Evolutionary conservation across 164 flowering plant species (phyloP).

Genomic region (Vitis rupestris): DNA sequence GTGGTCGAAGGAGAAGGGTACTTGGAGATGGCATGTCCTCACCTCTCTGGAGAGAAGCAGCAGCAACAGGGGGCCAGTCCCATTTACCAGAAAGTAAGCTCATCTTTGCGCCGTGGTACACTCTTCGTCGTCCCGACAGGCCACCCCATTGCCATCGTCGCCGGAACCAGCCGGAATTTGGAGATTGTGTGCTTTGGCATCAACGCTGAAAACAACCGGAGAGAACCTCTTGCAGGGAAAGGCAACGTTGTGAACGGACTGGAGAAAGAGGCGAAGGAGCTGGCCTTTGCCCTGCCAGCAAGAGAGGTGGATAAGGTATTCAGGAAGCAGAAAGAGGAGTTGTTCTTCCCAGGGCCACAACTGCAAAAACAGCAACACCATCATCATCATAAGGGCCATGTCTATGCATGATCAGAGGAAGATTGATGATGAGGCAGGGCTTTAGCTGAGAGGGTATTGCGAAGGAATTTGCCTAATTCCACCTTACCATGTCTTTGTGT

Average conservation of each 20-base stretch:
- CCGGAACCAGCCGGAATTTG: conserved; percentile 18
- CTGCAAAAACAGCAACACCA: no score
- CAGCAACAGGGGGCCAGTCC: no score
- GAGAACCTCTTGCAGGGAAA: conserved; percentile 37
- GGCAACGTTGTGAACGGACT: conserved; percentile 30
- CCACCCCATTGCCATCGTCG: conserved; percentile 28
- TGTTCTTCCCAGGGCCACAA: no score
- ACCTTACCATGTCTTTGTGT: no score
- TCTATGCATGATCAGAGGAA: neutral
- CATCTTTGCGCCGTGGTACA: no score
- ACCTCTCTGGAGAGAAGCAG: no score
- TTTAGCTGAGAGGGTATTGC: neutral
- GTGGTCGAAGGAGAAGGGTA: no score
- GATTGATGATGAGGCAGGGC: neutral
- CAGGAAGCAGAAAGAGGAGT: conserved; percentile 13
- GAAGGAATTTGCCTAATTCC: no score
- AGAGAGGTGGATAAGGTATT: conserved; percentile 30
- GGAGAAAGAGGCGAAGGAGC: conserved; percentile 29
- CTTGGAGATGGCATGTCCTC: no score
- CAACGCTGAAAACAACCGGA: conserved; percentile 26
- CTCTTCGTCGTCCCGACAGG: conserved; percentile 33
- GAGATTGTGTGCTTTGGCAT: conserved; percentile 25
- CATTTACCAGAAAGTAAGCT: no score
- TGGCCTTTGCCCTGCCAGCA: conserved; percentile 23
- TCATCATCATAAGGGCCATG: no score